These are phyloP conservation scores for Globisporangium nagaii DNA, from an alignment of 352 stramenopile genomes.

Conservation along the genomic window DNA sequence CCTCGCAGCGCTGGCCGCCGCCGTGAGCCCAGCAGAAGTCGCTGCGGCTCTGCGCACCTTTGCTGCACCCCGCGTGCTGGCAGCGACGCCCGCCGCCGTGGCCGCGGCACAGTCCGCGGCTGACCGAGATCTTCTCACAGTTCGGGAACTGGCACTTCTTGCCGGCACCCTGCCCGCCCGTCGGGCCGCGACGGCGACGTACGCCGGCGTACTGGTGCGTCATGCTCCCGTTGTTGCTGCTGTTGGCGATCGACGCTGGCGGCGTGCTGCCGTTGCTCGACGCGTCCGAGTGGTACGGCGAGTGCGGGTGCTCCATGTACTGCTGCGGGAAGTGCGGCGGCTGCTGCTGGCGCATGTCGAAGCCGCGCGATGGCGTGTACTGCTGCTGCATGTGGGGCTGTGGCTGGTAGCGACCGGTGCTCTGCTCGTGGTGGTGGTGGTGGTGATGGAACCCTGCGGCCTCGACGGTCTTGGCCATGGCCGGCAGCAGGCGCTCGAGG, in stretches of 20 bases:
- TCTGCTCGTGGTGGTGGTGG: slow-evolving; percentile 8
- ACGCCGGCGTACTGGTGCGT: slow-evolving; percentile 6
- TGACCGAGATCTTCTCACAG: slow-evolving; percentile 59
- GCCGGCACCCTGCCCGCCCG: slow-evolving; percentile 21
- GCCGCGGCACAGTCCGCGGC: slow-evolving; percentile 46
- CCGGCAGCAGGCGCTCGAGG: slow-evolving; percentile 35
- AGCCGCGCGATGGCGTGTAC: slow-evolving; percentile 6
- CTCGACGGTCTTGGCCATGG: slow-evolving; percentile 9
- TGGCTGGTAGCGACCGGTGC: slow-evolving; percentile 17
- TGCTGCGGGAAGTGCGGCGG: slow-evolving; percentile 11
- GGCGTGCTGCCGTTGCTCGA: slow-evolving; percentile 15
- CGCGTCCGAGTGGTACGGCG: slow-evolving; percentile 26
- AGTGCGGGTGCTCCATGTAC: slow-evolving; percentile 6
- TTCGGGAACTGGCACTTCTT: slow-evolving; percentile 54
- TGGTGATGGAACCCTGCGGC: neutral
- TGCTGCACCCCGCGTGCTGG: slow-evolving; percentile 36
- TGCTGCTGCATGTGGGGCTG: slow-evolving; percentile 11
- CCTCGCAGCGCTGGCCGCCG: slow-evolving; percentile 56
- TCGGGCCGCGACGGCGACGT: slow-evolving; percentile 26
- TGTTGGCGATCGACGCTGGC: neutral
- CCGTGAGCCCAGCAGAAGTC: slow-evolving; percentile 63
- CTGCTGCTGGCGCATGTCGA: slow-evolving; percentile 19
- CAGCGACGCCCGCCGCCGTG: slow-evolving; percentile 59
- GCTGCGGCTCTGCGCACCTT: slow-evolving; percentile 51
- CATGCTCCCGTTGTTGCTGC: neutral